A percentile compares a stretch with the other conserved stretches of the same genome.
These are phyloP conservation scores for Aspergillus sclerotioniger DNA, from an alignment of 495 filamentous ascomycete genomes.

Conservation along the genomic window DNA sequence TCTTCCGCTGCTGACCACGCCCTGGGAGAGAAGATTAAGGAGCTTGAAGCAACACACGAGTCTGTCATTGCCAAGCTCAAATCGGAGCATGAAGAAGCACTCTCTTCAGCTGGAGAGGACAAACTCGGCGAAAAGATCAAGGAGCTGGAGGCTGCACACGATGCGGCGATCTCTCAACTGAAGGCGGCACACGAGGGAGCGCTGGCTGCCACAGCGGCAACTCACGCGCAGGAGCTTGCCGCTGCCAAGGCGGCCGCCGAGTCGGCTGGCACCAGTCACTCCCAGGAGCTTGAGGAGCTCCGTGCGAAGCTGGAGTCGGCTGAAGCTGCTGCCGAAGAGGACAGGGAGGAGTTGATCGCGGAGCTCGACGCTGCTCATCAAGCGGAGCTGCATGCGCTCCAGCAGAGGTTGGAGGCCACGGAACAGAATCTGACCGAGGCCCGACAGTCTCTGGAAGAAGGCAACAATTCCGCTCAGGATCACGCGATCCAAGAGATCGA, in stretches of 20 bases:
- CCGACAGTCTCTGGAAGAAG: constrained; percentile 38
- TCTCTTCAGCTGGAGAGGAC: constrained; percentile 16
- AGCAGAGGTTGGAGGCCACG: constrained; percentile 33
- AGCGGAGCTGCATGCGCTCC: constrained; percentile 31
- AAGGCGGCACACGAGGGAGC: constrained; percentile 39
- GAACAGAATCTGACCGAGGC: constrained; percentile 35
- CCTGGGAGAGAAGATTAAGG: not conserved
- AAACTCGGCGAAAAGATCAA: constrained; percentile 26
- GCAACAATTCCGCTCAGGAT: constrained; percentile 33
- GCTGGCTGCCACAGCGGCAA: constrained; percentile 27
- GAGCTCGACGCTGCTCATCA: constrained; percentile 41
- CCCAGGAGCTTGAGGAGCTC: constrained; percentile 40
- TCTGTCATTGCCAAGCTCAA: not conserved
- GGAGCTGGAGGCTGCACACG: constrained; percentile 41
- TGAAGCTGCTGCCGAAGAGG: constrained; percentile 32
- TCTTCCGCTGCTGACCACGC: not conserved
- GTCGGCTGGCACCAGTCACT: constrained; percentile 31
- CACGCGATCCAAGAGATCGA: constrained; percentile 43
- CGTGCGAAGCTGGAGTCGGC: constrained; percentile 39
- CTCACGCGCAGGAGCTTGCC: constrained; percentile 38
- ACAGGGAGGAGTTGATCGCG: constrained; percentile 27
- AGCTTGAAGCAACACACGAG: not conserved
- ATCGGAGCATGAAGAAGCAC: not conserved
- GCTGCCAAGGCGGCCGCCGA: constrained; percentile 35
- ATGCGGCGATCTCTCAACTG: constrained; percentile 32